Conservation (phyloP, 176 grass and related monocot species). For the Phyllostachys edulis region DNA sequence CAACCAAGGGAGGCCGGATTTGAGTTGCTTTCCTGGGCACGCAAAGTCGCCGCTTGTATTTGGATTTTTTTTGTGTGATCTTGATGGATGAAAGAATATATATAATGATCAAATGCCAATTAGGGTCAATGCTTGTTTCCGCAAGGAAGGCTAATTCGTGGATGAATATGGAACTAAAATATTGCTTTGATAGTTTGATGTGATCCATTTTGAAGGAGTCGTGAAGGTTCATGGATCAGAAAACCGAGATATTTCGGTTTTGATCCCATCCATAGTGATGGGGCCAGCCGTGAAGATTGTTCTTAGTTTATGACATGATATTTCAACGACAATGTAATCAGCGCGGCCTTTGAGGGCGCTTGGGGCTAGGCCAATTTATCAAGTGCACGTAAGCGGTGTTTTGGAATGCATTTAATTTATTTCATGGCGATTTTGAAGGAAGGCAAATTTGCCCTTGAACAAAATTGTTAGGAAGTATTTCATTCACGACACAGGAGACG, state of each 20-base stretch:
- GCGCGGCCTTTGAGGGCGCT: background rate
- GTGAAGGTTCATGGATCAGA: background rate
- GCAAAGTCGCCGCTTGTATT: background rate
- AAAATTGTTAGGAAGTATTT: too few relatives aligned
- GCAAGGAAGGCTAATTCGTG: background rate
- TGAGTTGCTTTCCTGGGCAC: background rate
- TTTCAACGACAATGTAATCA: background rate
- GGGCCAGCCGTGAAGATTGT: background rate
- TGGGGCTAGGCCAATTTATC: background rate
- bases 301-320: background rate
- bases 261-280: background rate
- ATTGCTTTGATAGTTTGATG: background rate
- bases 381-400: background rate
- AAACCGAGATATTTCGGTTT: background rate
- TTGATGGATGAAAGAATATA: background rate
- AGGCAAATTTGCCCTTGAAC: too few relatives aligned
- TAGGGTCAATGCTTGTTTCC: background rate
- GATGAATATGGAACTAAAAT: background rate
- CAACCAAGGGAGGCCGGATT: conserved; percentile 34
- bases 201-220: background rate
- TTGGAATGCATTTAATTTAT: background rate
- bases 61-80: background rate
- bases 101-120: background rate
- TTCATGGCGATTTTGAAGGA: too few relatives aligned
- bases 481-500: too few relatives aligned